Evolutionary conservation across 73 alveolate genomes (phyloP), one percentile per base, ranked within the genome.

Genomic region (Diophrys appendiculata): DNA sequence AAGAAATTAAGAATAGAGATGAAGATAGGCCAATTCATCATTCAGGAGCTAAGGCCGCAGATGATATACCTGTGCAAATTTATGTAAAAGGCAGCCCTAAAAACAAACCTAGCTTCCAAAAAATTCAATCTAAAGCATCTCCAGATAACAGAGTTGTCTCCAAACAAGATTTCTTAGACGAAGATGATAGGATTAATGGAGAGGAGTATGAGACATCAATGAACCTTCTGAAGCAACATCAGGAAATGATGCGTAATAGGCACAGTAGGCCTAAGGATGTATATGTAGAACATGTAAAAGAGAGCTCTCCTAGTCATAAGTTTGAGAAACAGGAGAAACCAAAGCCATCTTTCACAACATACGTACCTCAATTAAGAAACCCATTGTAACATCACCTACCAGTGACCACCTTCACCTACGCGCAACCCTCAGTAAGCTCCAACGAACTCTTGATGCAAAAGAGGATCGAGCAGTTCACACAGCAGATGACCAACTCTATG

Each of bases 161-260:
- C 13, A 32, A 64, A 64, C 14, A 64, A 64, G 31, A 5, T 5
- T 26, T 22, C 25, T 5, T 14, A 22, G 67, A 33, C 2, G 78
- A 70, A 23, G 78, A 70, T 33, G 67, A n/a, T 1, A 35, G 30
- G n/a, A 29, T 70, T 22, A 70, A 33, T 13, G 78, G 78, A 1
- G 68, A 25, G 55, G 78, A 70, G 30, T 70, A 70, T 30, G 78
- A 70, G 34, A 29, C 29, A 1, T 70, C 78, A 1, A 33, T 70
- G 65, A 33, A 70, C 30, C 30, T 70, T n/a, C 28, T 70, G n/a
- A 70, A 33, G 28, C 64, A 70, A n/a, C 78, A 70, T 33, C 64
- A 70, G 34, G 78, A 70, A 70, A 29, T 70, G 54, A 70, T 70
- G 78, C n/a, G 67, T 18, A 70, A 70, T 29, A 70, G 30, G 13